These are phyloP conservation scores for Mycena kentingensis DNA, from an alignment of 768 basidiomycete genomes.

Conservation along the genomic window DNA sequence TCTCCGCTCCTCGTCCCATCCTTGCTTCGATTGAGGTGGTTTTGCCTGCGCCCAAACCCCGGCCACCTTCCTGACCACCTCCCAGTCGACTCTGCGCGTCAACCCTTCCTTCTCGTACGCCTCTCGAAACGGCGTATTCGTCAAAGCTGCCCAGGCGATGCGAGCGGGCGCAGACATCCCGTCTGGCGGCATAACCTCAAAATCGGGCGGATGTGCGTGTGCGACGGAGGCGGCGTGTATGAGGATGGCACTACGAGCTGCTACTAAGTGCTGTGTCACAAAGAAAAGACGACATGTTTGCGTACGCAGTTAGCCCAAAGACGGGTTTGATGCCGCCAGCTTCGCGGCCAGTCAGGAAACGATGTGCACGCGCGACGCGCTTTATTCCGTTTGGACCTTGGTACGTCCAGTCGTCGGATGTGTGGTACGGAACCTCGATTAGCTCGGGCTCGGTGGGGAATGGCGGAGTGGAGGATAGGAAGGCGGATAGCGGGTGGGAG, in stretches of 20 bases:
- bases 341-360: conserved; percentile 86
- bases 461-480: conserved; percentile 45
- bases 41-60: too few species aligned
- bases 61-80: not conserved
- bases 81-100: conserved; percentile 33
- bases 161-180: conserved; percentile 38
- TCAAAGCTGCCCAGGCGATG: conserved; percentile 47
- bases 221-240: conserved; percentile 48
- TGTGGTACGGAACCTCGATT: conserved; percentile 43
- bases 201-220: conserved; percentile 46
- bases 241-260: conserved; percentile 45
- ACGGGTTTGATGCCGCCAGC: conserved; percentile 83
- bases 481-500: conserved; percentile 76
- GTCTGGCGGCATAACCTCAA: conserved; percentile 40
- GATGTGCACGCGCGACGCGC: conserved; percentile 62
- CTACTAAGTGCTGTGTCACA: not conserved
- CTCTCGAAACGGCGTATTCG: conserved; percentile 36
- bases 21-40: too few species aligned
- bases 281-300: conserved; percentile 17
- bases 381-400: conserved; percentile 18
- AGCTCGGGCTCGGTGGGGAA: conserved; percentile 31
- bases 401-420: conserved; percentile 39
- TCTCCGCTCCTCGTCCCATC: not conserved
- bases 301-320: conserved; percentile 84
- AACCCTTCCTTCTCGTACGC: conserved; percentile 43